A percentile compares a stretch with the other conserved stretches of the same genome.
phyloP scores from a whole-genome alignment of 192 early-diverging fungal species.

The Chytriomyces confervae region DNA sequence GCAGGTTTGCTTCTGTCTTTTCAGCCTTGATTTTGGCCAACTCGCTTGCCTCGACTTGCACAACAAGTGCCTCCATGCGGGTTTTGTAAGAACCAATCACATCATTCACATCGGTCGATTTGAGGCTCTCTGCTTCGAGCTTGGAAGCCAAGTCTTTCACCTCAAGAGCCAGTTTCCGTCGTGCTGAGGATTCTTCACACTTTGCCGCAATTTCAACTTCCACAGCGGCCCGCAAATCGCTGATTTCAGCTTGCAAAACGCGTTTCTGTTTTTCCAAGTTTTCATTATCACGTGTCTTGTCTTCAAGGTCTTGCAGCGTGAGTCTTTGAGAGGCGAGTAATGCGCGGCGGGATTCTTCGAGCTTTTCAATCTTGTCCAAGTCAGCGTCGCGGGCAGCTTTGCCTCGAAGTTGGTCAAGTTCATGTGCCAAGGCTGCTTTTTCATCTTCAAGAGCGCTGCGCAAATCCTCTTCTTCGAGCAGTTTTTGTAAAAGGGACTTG shows the following conservation, averaged over 20 bases:
- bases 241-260: conserved; percentile 65
- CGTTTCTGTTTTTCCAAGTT: conserved; percentile 70
- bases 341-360: conserved; percentile 83
- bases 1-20: conserved; percentile 70
- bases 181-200: conserved; percentile 64
- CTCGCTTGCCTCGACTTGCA: conserved; percentile 70
- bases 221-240: conserved; percentile 64
- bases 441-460: conserved; percentile 61
- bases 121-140: conserved; percentile 66
- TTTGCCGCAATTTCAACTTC: conserved; percentile 71
- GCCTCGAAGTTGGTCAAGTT: conserved; percentile 62
- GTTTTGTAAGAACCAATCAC: conserved; percentile 59
- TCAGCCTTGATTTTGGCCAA: conserved; percentile 75
- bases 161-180: conserved; percentile 63
- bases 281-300: conserved; percentile 72
- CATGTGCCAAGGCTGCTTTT: conserved; percentile 47
- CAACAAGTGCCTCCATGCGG: conserved; percentile 58
- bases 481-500: conserved; percentile 54
- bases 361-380: conserved; percentile 68
- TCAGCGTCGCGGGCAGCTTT: conserved; percentile 73
- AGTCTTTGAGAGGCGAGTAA: conserved; percentile 78
- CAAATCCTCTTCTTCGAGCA: conserved; percentile 63
- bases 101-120: conserved; percentile 65
- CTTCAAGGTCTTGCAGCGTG: conserved; percentile 79
- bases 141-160: conserved; percentile 66